Percentiles rank a stretch among this genome's conserved stretches.
phyloP scores from a whole-genome alignment of 2,329 filamentous ascomycete genomes.

The Aureobasidium sp. region DNA sequence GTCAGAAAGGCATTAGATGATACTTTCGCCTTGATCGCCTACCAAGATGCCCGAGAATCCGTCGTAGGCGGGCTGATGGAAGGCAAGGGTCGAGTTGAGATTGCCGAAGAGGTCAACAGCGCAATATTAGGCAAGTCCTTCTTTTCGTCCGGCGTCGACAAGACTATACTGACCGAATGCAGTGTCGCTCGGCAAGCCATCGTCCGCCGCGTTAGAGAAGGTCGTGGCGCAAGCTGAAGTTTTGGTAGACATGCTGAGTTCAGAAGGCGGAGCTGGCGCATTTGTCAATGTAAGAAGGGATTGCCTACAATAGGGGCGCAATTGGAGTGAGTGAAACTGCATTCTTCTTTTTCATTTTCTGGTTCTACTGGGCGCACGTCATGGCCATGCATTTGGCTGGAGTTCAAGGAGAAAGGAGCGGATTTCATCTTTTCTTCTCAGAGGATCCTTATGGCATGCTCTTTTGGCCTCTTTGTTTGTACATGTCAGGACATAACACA shows the following conservation, averaged over 20 bases:
- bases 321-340: neutral
- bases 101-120: constrained; percentile 90
- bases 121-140: constrained; percentile 73
- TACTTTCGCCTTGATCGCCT: constrained; percentile 83
- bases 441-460: neutral
- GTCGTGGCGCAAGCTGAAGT: constrained; percentile 81
- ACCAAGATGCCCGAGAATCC: constrained; percentile 70
- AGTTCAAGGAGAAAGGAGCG: neutral
- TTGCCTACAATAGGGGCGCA: constrained; percentile 3
- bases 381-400: neutral
- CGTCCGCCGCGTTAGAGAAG: constrained; percentile 75
- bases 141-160: neutral
- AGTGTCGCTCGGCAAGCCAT: constrained; percentile 89
- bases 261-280: constrained; percentile 68
- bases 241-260: constrained; percentile 66
- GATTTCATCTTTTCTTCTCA: neutral
- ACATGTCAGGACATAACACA: constrained; percentile 4
- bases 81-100: constrained; percentile 62
- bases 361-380: neutral
- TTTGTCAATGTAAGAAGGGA: constrained; percentile 62
- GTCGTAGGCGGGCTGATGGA: constrained; percentile 74
- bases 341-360: neutral
- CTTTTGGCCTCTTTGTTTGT: neutral
- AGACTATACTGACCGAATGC: constrained; percentile 24
- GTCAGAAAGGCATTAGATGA: constrained; percentile 69